phyloP scores from a whole-genome alignment of 2,329 filamentous ascomycete genomes.

The Verticillium nonalfalfae region DNA sequence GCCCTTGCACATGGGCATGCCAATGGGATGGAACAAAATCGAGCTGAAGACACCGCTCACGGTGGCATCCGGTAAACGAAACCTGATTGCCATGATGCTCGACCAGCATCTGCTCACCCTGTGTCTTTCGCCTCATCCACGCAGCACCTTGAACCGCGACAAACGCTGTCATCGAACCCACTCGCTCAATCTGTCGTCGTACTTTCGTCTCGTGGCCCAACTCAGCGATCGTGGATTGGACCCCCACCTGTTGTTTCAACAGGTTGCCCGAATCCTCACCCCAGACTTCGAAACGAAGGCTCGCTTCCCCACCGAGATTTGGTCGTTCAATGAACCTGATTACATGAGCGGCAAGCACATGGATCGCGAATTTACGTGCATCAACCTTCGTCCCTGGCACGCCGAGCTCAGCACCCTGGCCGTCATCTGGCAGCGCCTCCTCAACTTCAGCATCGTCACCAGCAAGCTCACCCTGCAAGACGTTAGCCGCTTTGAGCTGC shows the following conservation, averaged over 20 bases:
- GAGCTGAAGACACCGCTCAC: too few relatives aligned
- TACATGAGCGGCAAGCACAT: neutral
- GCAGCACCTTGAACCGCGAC: neutral
- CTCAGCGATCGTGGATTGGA: neutral
- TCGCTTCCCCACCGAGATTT: neutral
- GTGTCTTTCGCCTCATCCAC: neutral
- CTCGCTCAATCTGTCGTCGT: neutral
- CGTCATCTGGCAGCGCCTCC: neutral
- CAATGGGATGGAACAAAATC: neutral
- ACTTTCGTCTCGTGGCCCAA: neutral
- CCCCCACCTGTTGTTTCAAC: neutral
- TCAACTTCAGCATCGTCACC: neutral
- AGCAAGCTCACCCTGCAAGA: neutral
- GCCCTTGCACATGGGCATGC: neutral
- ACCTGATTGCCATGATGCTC: neutral
- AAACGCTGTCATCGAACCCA: neutral
- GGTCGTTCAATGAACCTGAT: neutral
- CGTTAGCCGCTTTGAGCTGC: neutral
- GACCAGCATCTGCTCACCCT: neutral
- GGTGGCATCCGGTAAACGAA: neutral
- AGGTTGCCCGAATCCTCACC: neutral
- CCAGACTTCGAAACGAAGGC: neutral
- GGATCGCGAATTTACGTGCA: neutral
- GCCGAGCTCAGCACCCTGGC: neutral
- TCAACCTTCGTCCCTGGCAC: neutral